A percentile compares a stretch with the other conserved stretches of the same genome.
Evolutionary conservation across 2,329 filamentous ascomycete species (phyloP).

Genomic region (Myriangium duriaei): DNA sequence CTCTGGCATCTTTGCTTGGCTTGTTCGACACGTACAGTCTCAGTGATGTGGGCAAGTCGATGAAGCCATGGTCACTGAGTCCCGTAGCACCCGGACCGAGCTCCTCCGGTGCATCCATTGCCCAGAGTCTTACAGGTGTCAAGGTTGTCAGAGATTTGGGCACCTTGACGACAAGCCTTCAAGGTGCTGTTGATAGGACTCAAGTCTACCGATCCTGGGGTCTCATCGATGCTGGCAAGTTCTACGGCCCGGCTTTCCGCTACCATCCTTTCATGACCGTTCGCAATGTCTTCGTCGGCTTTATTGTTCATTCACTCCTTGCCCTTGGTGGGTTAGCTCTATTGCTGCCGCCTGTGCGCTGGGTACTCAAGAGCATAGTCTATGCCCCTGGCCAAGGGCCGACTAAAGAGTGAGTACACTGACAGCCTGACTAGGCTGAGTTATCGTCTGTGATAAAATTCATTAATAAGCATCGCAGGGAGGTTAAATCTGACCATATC

Average conservation of each 20-base stretch:
- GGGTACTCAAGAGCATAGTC: constrained; percentile 34
- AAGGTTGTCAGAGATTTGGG: constrained; percentile 44
- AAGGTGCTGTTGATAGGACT: constrained; percentile 40
- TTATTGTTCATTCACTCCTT: constrained; percentile 38
- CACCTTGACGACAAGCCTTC: constrained; percentile 42
- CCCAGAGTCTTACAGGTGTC: constrained; percentile 38
- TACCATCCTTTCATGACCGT: constrained; percentile 46
- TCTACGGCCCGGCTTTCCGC: constrained; percentile 46
- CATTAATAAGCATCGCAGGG: constrained; percentile 31
- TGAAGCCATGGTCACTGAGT: constrained; percentile 40
- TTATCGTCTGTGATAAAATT: no score
- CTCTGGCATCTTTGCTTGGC: constrained; percentile 52
- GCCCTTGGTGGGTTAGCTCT: constrained; percentile 35
- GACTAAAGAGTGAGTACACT: constrained; percentile 28
- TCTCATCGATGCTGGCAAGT: constrained; percentile 36
- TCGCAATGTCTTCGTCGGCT: constrained; percentile 35
- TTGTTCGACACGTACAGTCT: constrained; percentile 37
- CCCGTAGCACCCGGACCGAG: constrained; percentile 27
- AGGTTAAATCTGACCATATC: constrained; percentile 45
- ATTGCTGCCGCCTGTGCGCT: constrained; percentile 40
- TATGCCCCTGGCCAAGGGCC: constrained; percentile 41
- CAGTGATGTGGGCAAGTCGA: constrained; percentile 33
- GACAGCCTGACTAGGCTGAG: no score
- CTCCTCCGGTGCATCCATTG: constrained; percentile 21
- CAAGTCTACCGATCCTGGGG: constrained; percentile 50